phyloP scores from a whole-genome alignment of 1,284 basidiomycete species.

The Meira miltonrushii region DNA sequence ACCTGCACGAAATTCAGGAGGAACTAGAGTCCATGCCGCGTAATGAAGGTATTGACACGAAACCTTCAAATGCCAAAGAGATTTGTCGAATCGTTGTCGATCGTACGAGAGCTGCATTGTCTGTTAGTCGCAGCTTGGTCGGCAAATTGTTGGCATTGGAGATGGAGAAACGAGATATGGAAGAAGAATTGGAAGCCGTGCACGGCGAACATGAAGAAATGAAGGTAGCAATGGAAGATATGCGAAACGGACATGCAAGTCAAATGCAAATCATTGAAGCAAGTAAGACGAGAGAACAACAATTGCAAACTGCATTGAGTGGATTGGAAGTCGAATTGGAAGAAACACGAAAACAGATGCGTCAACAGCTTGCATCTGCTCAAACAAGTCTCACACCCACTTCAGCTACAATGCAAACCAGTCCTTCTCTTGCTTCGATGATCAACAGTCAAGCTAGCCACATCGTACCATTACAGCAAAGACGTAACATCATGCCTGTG shows the following conservation, averaged over 20 bases:
- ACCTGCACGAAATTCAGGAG: not conserved
- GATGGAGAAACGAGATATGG: not conserved
- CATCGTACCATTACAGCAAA: no score
- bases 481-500: no score
- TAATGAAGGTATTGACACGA: not conserved
- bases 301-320: conserved; percentile 8
- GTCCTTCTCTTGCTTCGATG: no score
- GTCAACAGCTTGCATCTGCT: no score
- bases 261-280: not conserved
- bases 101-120: not conserved
- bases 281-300: not conserved
- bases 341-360: no score
- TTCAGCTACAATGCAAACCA: no score
- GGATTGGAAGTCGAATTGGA: not conserved
- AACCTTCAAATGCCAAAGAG: not conserved
- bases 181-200: conserved; percentile 1
- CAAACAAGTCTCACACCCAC: no score
- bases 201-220: not conserved
- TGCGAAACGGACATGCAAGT: conserved; percentile 3
- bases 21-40: not conserved
- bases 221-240: conserved; percentile 2
- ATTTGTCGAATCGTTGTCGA: not conserved
- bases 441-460: no score
- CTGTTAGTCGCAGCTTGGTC: not conserved
- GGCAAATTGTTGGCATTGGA: not conserved